Evolutionary conservation across 345 rosid genomes (phyloP).

Genomic region (Lenwebbia sp.): DNA sequence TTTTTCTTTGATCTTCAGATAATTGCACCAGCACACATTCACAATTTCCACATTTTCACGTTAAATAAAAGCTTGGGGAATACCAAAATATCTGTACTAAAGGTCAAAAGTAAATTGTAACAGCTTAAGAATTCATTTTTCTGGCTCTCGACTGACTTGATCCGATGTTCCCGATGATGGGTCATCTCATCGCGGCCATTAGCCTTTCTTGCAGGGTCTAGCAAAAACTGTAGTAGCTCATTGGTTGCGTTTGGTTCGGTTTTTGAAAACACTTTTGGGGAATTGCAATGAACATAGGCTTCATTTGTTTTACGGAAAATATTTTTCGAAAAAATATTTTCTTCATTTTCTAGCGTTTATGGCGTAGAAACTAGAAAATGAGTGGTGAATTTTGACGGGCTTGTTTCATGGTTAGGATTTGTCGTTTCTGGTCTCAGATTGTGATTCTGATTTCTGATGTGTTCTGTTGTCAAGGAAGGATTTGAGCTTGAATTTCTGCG

Average conservation of each 20-base stretch:
- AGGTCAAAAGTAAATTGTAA: neutral
- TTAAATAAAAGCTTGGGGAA: neutral
- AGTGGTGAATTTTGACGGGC: too few species aligned
- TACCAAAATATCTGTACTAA: neutral
- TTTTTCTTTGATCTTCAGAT: neutral
- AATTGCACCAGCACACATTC: neutral
- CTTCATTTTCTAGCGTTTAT: too few species aligned
- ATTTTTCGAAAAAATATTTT: too few species aligned
- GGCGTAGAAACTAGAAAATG: too few species aligned
- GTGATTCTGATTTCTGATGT: neutral
- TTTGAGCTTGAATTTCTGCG: neutral
- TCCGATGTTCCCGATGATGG: neutral
- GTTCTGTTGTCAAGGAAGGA: neutral
- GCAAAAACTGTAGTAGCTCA: neutral
- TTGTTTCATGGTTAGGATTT: too few species aligned
- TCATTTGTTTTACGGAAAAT: too few species aligned
- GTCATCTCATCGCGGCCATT: neutral
- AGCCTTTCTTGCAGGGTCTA: neutral
- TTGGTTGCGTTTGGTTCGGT: neutral
- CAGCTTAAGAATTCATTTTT: neutral
- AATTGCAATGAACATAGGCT: neutral
- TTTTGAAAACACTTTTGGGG: neutral
- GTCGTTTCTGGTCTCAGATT: too few species aligned
- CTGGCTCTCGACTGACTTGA: neutral
- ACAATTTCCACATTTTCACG: neutral